phyloP scores from a whole-genome alignment of 2,329 filamentous ascomycete genomes.

The Fusarium citri region DNA sequence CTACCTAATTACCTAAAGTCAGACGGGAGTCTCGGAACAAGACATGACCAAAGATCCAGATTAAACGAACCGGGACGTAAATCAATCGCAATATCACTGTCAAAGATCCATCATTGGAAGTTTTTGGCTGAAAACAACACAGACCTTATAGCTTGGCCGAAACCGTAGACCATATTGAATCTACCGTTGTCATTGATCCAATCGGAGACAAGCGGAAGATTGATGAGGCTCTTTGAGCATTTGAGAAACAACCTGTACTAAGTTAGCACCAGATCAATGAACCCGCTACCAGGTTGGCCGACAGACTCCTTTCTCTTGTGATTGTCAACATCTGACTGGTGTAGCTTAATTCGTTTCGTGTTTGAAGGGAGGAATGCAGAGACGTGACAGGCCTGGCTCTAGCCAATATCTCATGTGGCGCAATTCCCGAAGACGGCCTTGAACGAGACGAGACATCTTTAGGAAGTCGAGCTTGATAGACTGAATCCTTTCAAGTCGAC shows the following conservation, averaged over 20 bases:
- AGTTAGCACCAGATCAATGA: background rate
- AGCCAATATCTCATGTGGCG: background rate
- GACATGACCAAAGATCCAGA: background rate
- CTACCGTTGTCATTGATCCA: background rate
- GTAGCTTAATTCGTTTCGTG: background rate
- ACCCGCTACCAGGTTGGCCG: background rate
- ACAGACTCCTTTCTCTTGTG: background rate
- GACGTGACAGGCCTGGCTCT: background rate
- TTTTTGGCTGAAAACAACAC: background rate
- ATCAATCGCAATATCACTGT: background rate
- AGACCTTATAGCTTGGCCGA: background rate
- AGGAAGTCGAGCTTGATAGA: background rate
- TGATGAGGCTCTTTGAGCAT: background rate
- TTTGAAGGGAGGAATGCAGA: slow-evolving; percentile 14
- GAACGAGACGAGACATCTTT: background rate
- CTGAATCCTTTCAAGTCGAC: background rate
- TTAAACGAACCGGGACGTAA: background rate
- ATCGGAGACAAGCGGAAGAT: background rate
- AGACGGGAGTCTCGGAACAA: too few species aligned
- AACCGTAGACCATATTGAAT: background rate
- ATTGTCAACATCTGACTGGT: slow-evolving; percentile 2
- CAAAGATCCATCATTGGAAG: background rate
- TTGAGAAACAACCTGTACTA: background rate
- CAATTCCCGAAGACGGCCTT: background rate
- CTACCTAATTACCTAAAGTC: too few species aligned